Conservation (phyloP, 2,329 filamentous ascomycete genomes). For the Cladosporium sphaerospermum region DNA sequence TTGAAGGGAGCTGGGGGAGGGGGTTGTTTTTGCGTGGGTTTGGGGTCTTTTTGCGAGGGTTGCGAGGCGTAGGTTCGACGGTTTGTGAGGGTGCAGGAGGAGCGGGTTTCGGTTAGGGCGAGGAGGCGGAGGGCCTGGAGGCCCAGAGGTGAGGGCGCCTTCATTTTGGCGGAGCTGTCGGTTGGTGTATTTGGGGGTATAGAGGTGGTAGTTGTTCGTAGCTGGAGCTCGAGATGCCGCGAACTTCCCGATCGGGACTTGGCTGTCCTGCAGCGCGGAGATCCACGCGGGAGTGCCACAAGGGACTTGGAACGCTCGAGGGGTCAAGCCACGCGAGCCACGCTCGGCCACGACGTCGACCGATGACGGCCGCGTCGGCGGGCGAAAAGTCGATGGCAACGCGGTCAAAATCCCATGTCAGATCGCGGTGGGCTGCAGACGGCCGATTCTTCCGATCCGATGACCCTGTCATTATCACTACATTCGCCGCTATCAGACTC, state of each 20-base stretch:
- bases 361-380: no score
- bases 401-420: no score
- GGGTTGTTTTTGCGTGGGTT: slow-evolving; percentile 14
- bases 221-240: background rate
- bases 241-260: background rate
- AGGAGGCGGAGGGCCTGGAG: slow-evolving; percentile 26
- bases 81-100: slow-evolving; percentile 4
- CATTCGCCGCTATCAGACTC: no score
- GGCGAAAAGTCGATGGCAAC: no score
- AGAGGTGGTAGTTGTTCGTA: background rate
- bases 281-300: slow-evolving; percentile 3
- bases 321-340: no score
- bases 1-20: slow-evolving; percentile 11
- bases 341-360: no score
- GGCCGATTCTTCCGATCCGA: no score
- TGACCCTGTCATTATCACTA: no score
- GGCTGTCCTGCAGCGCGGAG: background rate
- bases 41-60: slow-evolving; percentile 13
- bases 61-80: slow-evolving; percentile 21
- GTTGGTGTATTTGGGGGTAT: background rate
- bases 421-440: no score
- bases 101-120: slow-evolving; percentile 13
- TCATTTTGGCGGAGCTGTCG: slow-evolving; percentile 19
- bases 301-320: background rate
- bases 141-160: slow-evolving; percentile 25